Conservation (phyloP, 73 alveolate species). For the Urostyla sp. region DNA sequence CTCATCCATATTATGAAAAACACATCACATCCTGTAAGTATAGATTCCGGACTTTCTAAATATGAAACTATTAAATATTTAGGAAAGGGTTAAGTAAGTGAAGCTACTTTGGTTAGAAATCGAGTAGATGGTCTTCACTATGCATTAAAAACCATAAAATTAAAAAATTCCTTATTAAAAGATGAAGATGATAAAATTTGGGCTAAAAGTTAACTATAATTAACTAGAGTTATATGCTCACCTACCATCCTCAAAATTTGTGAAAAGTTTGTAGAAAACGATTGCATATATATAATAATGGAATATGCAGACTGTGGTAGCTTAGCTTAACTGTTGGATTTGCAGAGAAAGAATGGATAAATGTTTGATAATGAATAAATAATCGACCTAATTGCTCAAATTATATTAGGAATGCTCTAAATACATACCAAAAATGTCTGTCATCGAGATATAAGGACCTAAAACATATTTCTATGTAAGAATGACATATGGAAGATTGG, state of each 20-base stretch:
- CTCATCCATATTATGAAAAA: constrained; percentile 43
- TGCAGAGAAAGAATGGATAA: constrained; percentile 63
- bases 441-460: constrained; percentile 96
- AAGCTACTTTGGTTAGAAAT: constrained; percentile 69
- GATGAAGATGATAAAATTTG: too few species aligned
- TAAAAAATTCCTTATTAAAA: constrained; percentile 71
- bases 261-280: constrained; percentile 91
- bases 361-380: constrained; percentile 83
- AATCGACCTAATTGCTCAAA: constrained; percentile 86
- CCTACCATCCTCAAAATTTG: constrained; percentile 95
- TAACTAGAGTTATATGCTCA: constrained; percentile 82
- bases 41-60: constrained; percentile 31
- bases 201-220: constrained; percentile 89
- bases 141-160: constrained; percentile 71
- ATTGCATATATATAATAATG: constrained; percentile 89
- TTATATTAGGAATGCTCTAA: constrained; percentile 89
- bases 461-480: constrained; percentile 89
- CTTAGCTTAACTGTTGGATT: constrained; percentile 83
- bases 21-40: constrained; percentile 3
- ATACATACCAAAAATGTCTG: constrained; percentile 94
- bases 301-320: constrained; percentile 98
- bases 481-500: constrained; percentile 93
- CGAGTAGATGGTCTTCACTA: constrained; percentile 42
- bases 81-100: constrained; percentile 90
- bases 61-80: constrained; percentile 38